Evolutionary conservation across 2,329 filamentous ascomycete species (phyloP).

Genomic region (Botrytis fragariae): DNA sequence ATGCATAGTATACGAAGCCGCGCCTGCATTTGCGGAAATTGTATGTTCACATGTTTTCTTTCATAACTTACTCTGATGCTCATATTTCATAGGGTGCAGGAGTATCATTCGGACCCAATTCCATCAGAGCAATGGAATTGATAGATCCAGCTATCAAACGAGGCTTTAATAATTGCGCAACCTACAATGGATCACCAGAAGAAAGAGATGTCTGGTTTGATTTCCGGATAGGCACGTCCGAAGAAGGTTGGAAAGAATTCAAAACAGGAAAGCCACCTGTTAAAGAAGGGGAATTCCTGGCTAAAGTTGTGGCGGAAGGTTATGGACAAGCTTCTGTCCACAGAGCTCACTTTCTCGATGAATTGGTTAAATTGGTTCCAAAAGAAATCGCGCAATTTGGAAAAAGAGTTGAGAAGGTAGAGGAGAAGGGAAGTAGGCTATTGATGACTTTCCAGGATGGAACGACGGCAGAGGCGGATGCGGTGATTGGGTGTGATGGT

Average conservation of each 20-base stretch:
- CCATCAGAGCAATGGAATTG: conserved; percentile 34
- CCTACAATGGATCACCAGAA: conserved; percentile 29
- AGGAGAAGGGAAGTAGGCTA: conserved; percentile 33
- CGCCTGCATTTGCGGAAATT: conserved; percentile 37
- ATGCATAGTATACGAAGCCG: conserved; percentile 36
- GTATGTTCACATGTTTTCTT: conserved; percentile 12
- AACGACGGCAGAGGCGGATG: conserved; percentile 33
- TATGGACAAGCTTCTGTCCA: conserved; percentile 35
- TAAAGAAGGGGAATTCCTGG: conserved; percentile 26
- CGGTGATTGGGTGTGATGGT: conserved; percentile 24
- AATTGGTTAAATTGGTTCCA: conserved; percentile 41
- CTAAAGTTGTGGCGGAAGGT: conserved; percentile 27
- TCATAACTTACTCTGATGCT: neutral
- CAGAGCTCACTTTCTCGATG: conserved; percentile 37
- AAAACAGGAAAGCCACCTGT: conserved; percentile 18
- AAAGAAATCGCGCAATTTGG: conserved; percentile 39
- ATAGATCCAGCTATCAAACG: conserved; percentile 34
- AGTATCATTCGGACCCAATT: conserved; percentile 37
- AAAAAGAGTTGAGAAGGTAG: conserved; percentile 40
- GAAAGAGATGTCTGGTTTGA: conserved; percentile 36
- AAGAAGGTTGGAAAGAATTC: conserved; percentile 29
- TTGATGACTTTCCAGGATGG: conserved; percentile 47
- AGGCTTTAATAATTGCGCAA: conserved; percentile 31
- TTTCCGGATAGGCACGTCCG: conserved; percentile 32
- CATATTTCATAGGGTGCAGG: conserved; percentile 29